Conservation (phyloP, 306 rosid genomes). For the Urtica urens region DNA sequence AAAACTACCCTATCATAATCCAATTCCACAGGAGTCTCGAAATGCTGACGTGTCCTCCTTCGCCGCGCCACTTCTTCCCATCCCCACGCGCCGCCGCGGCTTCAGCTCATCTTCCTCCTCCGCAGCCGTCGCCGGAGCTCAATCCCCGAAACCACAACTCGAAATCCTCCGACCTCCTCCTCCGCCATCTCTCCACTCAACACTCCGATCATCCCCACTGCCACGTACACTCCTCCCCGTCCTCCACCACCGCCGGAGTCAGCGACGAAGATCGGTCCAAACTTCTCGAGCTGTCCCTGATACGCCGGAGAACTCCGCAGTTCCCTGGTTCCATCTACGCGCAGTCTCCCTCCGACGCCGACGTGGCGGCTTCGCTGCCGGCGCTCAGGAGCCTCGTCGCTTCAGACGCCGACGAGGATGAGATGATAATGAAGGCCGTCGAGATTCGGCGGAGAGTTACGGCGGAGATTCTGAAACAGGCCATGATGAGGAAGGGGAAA, state of each 20-base stretch:
- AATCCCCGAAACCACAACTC: slow-evolving; percentile 57
- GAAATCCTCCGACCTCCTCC: slow-evolving; percentile 52
- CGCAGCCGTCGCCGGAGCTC: slow-evolving; percentile 20
- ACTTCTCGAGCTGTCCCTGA: slow-evolving; percentile 70
- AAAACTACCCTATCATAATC: slow-evolving; percentile 4
- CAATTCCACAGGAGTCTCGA: no score
- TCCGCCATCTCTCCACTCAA: slow-evolving; percentile 22
- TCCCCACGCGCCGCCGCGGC: slow-evolving; percentile 11
- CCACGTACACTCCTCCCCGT: slow-evolving; percentile 24
- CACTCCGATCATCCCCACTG: slow-evolving; percentile 20
- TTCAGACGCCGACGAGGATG: slow-evolving; percentile 11
- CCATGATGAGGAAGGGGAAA: slow-evolving; percentile 67
- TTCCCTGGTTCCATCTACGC: slow-evolving; percentile 83
- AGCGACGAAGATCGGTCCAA: slow-evolving; percentile 35
- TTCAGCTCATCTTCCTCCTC: slow-evolving; percentile 13
- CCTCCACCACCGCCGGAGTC: slow-evolving; percentile 21
- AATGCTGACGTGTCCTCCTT: slow-evolving; percentile 36
- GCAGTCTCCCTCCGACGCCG: slow-evolving; percentile 68
- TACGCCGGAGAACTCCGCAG: slow-evolving; percentile 67
- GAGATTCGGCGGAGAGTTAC: slow-evolving; percentile 82
- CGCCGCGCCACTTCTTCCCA: slow-evolving; percentile 18
- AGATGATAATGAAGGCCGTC: slow-evolving; percentile 61
- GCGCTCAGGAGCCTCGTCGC: slow-evolving; percentile 36
- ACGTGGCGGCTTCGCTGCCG: slow-evolving; percentile 57
- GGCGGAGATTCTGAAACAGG: slow-evolving; percentile 59